Conservation (phyloP, 257 asterid species). For the Avicennia marina region DNA sequence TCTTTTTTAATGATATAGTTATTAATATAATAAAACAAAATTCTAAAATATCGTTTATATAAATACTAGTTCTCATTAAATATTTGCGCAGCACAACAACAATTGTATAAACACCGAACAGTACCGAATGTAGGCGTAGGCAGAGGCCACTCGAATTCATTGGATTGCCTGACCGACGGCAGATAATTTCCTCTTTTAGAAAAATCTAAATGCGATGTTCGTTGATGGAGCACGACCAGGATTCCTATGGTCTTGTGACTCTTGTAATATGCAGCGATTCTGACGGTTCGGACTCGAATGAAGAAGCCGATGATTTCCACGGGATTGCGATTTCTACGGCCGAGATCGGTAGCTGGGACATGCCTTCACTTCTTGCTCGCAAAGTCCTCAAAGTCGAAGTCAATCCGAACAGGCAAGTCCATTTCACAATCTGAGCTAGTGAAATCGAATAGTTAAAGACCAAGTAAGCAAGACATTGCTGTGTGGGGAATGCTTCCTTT, state of each 20-base stretch:
- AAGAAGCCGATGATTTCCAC: constrained; percentile 16
- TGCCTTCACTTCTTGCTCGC: constrained; percentile 42
- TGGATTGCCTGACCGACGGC: too few relatives aligned
- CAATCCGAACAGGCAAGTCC: constrained; percentile 43
- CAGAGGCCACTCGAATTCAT: too few relatives aligned
- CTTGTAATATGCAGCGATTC: constrained; percentile 39
- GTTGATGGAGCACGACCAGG: constrained; percentile 19
- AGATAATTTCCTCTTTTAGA: too few relatives aligned
- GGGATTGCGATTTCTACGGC: constrained; percentile 48
- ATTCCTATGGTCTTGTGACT: constrained; percentile 29
- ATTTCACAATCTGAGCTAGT: not conserved
- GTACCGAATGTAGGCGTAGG: too few relatives aligned
- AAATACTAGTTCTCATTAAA: too few relatives aligned
- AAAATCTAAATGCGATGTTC: too few relatives aligned
- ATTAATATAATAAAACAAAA: too few relatives aligned
- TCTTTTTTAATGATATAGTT: too few relatives aligned
- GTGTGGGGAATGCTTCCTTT: not conserved
- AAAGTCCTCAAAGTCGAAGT: constrained; percentile 39
- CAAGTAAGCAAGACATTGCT: not conserved
- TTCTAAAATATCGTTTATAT: too few relatives aligned
- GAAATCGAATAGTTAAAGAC: not conserved
- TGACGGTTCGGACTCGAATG: constrained; percentile 15
- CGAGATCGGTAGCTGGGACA: constrained; percentile 51
- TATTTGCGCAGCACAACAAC: too few relatives aligned
- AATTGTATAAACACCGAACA: too few relatives aligned